Evolutionary conservation across 805 yeast genomes (phyloP).

Genomic region (Candida pini): DNA sequence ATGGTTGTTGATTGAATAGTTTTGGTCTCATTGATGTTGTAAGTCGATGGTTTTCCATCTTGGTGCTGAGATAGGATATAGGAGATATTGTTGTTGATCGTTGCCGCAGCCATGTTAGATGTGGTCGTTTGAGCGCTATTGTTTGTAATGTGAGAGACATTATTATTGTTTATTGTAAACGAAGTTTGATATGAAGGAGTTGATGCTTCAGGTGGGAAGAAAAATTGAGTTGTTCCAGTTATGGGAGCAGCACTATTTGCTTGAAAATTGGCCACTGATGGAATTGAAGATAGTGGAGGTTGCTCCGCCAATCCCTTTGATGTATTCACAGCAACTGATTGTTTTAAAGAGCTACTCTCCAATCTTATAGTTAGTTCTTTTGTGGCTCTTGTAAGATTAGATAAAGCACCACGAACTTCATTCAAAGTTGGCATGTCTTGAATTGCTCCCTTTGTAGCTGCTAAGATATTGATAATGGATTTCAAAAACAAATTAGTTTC

Average conservation of each 20-base stretch:
- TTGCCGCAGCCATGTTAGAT: no score
- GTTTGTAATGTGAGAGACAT: no score
- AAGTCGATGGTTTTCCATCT: no score
- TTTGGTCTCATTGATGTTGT: constrained; percentile 18
- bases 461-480: constrained; percentile 76
- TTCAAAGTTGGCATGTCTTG: constrained; percentile 73
- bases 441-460: constrained; percentile 77
- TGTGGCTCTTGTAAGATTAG: constrained; percentile 78
- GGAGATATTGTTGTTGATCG: no score
- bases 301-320: constrained; percentile 21
- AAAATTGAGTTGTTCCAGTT: constrained; percentile 11
- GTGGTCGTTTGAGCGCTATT: no score
- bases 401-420: constrained; percentile 74
- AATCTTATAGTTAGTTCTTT: constrained; percentile 87
- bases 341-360: constrained; percentile 53
- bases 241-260: constrained; percentile 8
- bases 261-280: constrained; percentile 29
- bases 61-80: no score
- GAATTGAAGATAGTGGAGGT: constrained; percentile 32
- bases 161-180: background rate
- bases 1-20: no score
- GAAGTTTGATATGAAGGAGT: no score
- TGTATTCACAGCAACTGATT: constrained; percentile 20
- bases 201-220: constrained; percentile 8
- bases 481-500: constrained; percentile 77